Base-by-base conservation (phyloP, 768 basidiomycete species). In the Russula vinacea region DNA sequence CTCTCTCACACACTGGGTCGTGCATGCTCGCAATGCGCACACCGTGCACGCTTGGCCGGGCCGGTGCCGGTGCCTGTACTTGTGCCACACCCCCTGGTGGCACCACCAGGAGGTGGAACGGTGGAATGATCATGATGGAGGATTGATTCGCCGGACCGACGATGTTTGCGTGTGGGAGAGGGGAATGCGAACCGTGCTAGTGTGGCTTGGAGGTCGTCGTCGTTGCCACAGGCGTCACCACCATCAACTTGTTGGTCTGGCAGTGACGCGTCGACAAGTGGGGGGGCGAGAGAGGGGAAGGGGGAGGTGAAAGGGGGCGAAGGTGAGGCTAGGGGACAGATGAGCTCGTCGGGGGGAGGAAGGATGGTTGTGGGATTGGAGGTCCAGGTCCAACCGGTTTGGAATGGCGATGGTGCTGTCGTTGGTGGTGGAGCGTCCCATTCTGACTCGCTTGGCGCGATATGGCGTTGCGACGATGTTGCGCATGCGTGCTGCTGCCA, bases 151-250 rank as follows among this genome's bases (percentile, higher is more conserved):
- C 63, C 63, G 1, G 63, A 64, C 0, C 63, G 58, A 1, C 58
- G 37, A 8, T 22, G 63, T 13, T 64, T 64, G 53, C 58, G 58
- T 8, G 58, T n/a, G 7, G 63, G 5, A 2, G 58, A 24, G 11
- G 62, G 63, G 32, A 64, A 64, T 22, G 63, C 24, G 47, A 64
- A 64, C 9, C 53, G 58, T 8, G 63, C 63, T 5, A 64, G 19
- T 47, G 56, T 39, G 7, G 58, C 54, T 29, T 64, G 63, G 11
- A 64, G 42, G 0, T 64, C 58, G 2, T 64, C 58, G 2, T 40
- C 58, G 14, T 33, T 47, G 7, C 47, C 53, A 39, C 14, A 13
- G 39, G 2, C 39, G 16, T 40, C 17, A 2, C 6, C 5, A 45
- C 10, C 6, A 39, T 24, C 9, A 26, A n/a, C 13, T 19, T 44